These are phyloP conservation scores for Senna tora DNA, from an alignment of 306 rosid genomes.

Conservation along the genomic window DNA sequence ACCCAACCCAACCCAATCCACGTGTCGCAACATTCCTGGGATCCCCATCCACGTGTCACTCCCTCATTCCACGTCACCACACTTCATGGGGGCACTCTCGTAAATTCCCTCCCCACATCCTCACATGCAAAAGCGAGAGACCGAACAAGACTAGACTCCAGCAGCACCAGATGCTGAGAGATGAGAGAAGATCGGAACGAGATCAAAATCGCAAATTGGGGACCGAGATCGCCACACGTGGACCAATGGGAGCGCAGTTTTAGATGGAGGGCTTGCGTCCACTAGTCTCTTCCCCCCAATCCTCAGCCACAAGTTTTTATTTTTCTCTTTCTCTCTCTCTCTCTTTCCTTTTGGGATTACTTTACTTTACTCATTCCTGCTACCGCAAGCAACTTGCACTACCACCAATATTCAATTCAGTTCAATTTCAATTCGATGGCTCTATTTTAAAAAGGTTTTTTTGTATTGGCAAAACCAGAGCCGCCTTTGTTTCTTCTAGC, in stretches of 20 bases:
- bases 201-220: neutral
- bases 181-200: neutral
- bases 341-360: neutral
- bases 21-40: neutral
- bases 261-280: conserved; percentile 63
- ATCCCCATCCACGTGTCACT: neutral
- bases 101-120: neutral
- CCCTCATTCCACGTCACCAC: neutral
- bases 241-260: conserved; percentile 45
- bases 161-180: neutral
- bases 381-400: conserved; percentile 28
- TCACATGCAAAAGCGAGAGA: no score
- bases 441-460: no score
- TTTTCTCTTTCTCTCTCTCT: neutral
- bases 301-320: conserved; percentile 60
- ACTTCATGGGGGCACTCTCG: neutral
- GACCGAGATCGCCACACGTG: conserved; percentile 38
- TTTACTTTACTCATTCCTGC: neutral
- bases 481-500: conserved; percentile 39
- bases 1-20: neutral
- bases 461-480: conserved; percentile 15
- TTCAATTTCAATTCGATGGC: neutral
- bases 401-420: no score
- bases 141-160: no score
- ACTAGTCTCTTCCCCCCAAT: conserved; percentile 39